These are phyloP conservation scores for Penicillium canescens DNA, from an alignment of 495 filamentous ascomycete genomes.

Conservation along the genomic window DNA sequence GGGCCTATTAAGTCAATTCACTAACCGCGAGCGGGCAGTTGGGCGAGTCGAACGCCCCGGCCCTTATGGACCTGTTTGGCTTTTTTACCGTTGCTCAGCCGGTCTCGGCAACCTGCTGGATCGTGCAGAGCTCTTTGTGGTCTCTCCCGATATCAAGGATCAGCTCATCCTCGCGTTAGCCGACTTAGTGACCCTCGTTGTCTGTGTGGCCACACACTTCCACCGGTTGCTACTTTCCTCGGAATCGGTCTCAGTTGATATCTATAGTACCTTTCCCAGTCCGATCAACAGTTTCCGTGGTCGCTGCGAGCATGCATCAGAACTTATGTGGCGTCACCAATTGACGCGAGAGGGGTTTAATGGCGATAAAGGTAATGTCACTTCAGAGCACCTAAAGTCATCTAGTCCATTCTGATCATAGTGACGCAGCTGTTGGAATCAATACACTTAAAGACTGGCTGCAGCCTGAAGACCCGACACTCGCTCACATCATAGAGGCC, in stretches of 20 bases:
- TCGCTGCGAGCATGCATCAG: slow-evolving; percentile 32
- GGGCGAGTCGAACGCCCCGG: slow-evolving; percentile 34
- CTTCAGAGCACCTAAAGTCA: no score
- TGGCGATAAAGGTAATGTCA: slow-evolving; percentile 20
- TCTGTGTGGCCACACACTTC: slow-evolving; percentile 31
- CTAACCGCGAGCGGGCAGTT: slow-evolving; percentile 17
- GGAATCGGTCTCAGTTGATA: slow-evolving; percentile 33
- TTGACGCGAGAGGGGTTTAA: slow-evolving; percentile 17
- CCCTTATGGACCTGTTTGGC: slow-evolving; percentile 34
- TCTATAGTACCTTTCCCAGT: slow-evolving; percentile 30
- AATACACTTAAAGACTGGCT: no score
- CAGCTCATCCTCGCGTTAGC: slow-evolving; percentile 37
- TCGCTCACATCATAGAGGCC: neutral
- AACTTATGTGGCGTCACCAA: slow-evolving; percentile 40
- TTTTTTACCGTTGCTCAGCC: slow-evolving; percentile 37
- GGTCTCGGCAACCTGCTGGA: slow-evolving; percentile 34
- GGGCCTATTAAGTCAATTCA: neutral
- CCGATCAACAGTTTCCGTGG: slow-evolving; percentile 32
- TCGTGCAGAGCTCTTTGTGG: slow-evolving; percentile 33
- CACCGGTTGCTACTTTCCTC: slow-evolving; percentile 25
- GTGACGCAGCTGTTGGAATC: no score
- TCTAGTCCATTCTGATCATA: no score
- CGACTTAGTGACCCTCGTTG: slow-evolving; percentile 37
- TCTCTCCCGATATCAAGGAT: slow-evolving; percentile 42
- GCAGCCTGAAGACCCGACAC: no score